A percentile compares a stretch with the other conserved stretches of the same genome.
phyloP scores from a whole-genome alignment of 2,329 filamentous ascomycete species.

The Aspergillus oerlinghausenensis region DNA sequence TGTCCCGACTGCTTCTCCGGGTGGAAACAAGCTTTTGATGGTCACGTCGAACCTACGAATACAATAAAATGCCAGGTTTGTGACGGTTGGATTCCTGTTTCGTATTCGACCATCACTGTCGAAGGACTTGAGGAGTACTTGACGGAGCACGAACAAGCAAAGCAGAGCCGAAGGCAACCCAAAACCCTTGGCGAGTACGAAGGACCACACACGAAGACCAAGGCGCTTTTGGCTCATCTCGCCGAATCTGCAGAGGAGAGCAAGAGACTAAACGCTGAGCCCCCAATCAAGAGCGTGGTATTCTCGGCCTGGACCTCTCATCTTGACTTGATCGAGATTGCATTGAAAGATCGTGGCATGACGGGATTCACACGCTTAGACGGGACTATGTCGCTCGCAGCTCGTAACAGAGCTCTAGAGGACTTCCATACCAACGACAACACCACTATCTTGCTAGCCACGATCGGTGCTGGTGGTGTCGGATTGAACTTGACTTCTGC shows the following conservation, averaged over 20 bases:
- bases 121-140: conserved; percentile 48
- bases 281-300: conserved; percentile 85
- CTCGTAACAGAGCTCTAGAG: conserved; percentile 71
- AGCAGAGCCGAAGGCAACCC: conserved; percentile 49
- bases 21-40: conserved; percentile 53
- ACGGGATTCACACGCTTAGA: conserved; percentile 74
- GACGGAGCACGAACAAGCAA: conserved; percentile 54
- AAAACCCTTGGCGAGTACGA: conserved; percentile 65
- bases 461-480: conserved; percentile 85
- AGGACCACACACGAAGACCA: conserved; percentile 89
- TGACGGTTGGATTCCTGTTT: conserved; percentile 56
- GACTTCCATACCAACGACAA: conserved; percentile 67
- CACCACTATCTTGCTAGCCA: conserved; percentile 80
- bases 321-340: conserved; percentile 84
- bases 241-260: conserved; percentile 58
- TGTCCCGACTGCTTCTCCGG: conserved; percentile 67
- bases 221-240: conserved; percentile 72
- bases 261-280: conserved; percentile 51
- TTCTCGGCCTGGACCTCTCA: conserved; percentile 97
- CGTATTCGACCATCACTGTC: conserved; percentile 65
- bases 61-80: conserved; percentile 62
- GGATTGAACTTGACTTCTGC: conserved; percentile 86
- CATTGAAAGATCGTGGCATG: conserved; percentile 55
- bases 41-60: conserved; percentile 42
- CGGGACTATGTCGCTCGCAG: conserved; percentile 74